Conservation (phyloP, 169 alveolate genomes). For the Eimeria nieschulzi region DNA sequence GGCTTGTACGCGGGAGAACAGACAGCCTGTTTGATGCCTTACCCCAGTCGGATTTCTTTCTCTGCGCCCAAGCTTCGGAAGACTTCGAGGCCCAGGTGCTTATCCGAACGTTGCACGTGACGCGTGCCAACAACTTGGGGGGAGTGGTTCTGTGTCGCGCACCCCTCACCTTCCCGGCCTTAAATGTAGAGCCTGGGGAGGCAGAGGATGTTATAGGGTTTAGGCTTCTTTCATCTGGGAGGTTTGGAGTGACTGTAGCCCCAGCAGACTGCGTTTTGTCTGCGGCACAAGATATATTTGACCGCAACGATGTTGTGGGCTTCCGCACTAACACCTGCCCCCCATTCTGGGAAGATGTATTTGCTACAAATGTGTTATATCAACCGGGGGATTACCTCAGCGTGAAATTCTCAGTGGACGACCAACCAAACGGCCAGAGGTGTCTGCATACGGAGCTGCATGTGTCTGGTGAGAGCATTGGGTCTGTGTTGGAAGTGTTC, state of each 20-base stretch:
- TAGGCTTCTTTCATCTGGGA: conserved; percentile 86
- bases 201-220: conserved; percentile 84
- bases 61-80: conserved; percentile 82
- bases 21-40: conserved; percentile 22
- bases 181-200: conserved; percentile 73
- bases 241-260: conserved; percentile 94
- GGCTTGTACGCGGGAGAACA: not conserved
- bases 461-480: conserved; percentile 92
- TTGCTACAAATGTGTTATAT: conserved; percentile 88
- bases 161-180: conserved; percentile 88
- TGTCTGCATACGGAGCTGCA: conserved; percentile 90
- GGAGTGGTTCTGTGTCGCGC: conserved; percentile 91
- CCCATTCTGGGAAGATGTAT: conserved; percentile 83
- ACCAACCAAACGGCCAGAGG: conserved; percentile 78
- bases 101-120: conserved; percentile 82
- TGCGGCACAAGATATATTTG: conserved; percentile 88
- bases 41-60: conserved; percentile 77
- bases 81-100: conserved; percentile 86
- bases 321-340: conserved; percentile 84
- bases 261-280: conserved; percentile 91
- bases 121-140: conserved; percentile 86
- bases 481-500: conserved; percentile 91
- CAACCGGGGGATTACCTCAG: conserved; percentile 85
- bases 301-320: conserved; percentile 93
- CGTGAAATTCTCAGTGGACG: conserved; percentile 88